Percentiles rank a stretch among this genome's conserved stretches.
These are phyloP conservation scores for Skeletonema costatum DNA, from an alignment of 108 stramenopile species.

Conservation along the genomic window DNA sequence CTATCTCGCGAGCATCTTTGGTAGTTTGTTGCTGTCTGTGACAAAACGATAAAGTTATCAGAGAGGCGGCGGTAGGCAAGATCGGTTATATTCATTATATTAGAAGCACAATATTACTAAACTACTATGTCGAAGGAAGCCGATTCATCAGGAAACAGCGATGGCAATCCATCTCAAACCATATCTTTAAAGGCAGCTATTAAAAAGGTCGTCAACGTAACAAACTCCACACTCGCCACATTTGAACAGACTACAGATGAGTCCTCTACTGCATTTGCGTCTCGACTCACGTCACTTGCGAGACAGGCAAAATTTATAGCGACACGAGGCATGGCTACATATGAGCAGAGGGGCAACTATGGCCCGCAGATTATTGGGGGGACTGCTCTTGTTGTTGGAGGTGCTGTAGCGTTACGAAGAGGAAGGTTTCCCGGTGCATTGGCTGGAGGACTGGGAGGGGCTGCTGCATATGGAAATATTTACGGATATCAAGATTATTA, in stretches of 20 bases:
- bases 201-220: slow-evolving; percentile 7
- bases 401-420: slow-evolving; percentile 31
- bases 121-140: slow-evolving; percentile 9
- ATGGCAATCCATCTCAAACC: neutral
- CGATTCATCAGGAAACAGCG: neutral
- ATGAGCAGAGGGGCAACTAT: slow-evolving; percentile 41
- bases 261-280: slow-evolving; percentile 24
- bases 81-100: too few species aligned
- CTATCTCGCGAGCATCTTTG: too few species aligned
- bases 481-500: slow-evolving; percentile 46
- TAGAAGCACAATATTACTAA: slow-evolving; percentile 20
- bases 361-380: slow-evolving; percentile 41
- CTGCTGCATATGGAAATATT: slow-evolving; percentile 46
- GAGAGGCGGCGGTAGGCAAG: too few species aligned
- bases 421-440: slow-evolving; percentile 42
- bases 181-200: slow-evolving; percentile 19
- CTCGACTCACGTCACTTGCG: slow-evolving; percentile 19
- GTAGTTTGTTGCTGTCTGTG: too few species aligned
- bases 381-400: slow-evolving; percentile 31
- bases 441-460: slow-evolving; percentile 26
- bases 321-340: slow-evolving; percentile 16
- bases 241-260: slow-evolving; percentile 29
- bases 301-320: slow-evolving; percentile 21
- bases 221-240: slow-evolving; percentile 38
- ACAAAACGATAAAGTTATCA: too few species aligned